Conservation (phyloP, 768 basidiomycete genomes). For the Phanerochaete sordida region DNA sequence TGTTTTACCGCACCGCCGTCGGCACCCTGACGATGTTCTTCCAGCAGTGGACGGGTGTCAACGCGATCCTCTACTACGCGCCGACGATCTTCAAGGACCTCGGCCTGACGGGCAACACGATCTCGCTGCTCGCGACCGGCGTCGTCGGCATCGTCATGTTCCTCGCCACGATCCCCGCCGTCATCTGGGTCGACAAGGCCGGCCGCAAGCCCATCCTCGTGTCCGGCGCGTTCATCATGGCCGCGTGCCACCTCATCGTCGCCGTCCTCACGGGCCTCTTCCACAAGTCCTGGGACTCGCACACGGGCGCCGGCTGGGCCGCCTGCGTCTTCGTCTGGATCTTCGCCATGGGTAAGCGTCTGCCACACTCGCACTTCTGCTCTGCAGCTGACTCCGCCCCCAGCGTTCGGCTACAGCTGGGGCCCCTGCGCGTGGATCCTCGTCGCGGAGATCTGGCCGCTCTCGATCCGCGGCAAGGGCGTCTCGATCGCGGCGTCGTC, state of each 20-base stretch:
- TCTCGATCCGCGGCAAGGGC: slow-evolving; percentile 73
- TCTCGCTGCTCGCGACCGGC: slow-evolving; percentile 56
- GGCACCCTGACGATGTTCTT: slow-evolving; percentile 74
- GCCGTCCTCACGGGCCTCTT: slow-evolving; percentile 61
- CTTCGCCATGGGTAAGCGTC: slow-evolving; percentile 56
- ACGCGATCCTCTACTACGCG: slow-evolving; percentile 75
- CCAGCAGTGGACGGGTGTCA: slow-evolving; percentile 82
- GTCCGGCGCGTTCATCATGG: slow-evolving; percentile 76
- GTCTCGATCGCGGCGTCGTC: slow-evolving; percentile 71
- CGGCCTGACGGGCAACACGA: slow-evolving; percentile 58
- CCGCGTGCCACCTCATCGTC: slow-evolving; percentile 65
- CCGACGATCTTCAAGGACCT: slow-evolving; percentile 64
- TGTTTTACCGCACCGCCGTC: slow-evolving; percentile 60
- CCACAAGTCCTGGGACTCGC: slow-evolving; percentile 48
- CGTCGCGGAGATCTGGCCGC: slow-evolving; percentile 70
- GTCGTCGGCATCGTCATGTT: slow-evolving; percentile 81
- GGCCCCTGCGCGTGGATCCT: slow-evolving; percentile 79
- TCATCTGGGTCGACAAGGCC: slow-evolving; percentile 74
- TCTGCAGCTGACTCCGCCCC: background rate
- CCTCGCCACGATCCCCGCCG: slow-evolving; percentile 75
- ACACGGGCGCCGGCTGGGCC: slow-evolving; percentile 63
- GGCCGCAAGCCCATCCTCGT: slow-evolving; percentile 73
- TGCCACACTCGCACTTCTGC: background rate
- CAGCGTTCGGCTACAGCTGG: slow-evolving; percentile 75
- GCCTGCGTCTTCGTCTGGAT: slow-evolving; percentile 72